phyloP scores from a whole-genome alignment of 75 land plant genomes.

The Cryptomeria japonica region DNA sequence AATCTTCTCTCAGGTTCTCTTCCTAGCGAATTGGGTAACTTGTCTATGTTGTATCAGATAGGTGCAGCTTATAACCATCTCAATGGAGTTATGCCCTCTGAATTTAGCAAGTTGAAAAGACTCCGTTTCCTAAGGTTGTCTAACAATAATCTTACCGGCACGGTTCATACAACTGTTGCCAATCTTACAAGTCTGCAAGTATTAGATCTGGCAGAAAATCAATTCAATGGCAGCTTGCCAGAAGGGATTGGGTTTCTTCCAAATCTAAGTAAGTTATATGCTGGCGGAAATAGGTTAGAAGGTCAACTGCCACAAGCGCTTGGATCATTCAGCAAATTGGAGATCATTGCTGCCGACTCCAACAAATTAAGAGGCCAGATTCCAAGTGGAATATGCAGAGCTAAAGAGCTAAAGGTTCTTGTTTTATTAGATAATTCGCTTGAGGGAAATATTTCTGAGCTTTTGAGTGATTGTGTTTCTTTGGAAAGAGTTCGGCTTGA shows the following conservation, averaged over 20 bases:
- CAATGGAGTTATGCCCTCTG: slow-evolving; percentile 24
- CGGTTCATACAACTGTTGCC: slow-evolving; percentile 33
- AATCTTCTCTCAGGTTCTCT: background rate
- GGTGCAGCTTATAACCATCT: slow-evolving; percentile 45
- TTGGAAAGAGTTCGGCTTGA: background rate
- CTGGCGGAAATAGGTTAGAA: slow-evolving; percentile 32
- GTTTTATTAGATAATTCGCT: background rate
- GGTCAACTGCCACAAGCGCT: background rate
- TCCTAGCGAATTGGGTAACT: background rate
- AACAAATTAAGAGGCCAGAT: background rate
- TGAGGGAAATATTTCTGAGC: background rate
- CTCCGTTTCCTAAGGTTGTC: slow-evolving; percentile 5
- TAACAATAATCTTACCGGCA: slow-evolving; percentile 27
- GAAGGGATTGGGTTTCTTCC: slow-evolving; percentile 37
- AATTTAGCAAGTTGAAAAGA: slow-evolving; percentile 17
- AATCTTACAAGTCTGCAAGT: slow-evolving; percentile 31
- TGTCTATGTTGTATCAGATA: slow-evolving; percentile 26
- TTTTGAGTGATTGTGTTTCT: background rate
- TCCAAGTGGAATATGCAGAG: background rate
- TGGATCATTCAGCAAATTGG: background rate
- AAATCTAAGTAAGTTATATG: slow-evolving; percentile 21
- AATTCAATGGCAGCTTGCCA: slow-evolving; percentile 57
- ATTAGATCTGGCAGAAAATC: slow-evolving; percentile 46
- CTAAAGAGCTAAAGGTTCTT: background rate
- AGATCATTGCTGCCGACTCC: background rate